These are phyloP conservation scores for Knoxia roxburghii DNA, from an alignment of 257 asterid species.

Conservation along the genomic window DNA sequence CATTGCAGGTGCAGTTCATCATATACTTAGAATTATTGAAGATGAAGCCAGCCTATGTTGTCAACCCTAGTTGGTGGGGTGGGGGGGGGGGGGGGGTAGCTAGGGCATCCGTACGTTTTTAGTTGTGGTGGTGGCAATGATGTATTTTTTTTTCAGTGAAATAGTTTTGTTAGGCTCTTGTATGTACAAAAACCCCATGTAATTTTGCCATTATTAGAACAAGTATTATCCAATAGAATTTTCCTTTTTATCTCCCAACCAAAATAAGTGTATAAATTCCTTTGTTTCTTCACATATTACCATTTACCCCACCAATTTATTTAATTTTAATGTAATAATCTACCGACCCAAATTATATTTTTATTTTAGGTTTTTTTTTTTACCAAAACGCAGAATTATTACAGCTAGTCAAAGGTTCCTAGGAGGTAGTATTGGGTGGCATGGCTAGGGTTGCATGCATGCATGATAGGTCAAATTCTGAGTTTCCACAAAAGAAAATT, in stretches of 20 bases:
- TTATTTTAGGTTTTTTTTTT: too few species aligned
- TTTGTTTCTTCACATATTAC: background rate
- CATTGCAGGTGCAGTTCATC: conserved; percentile 86
- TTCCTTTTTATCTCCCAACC: background rate
- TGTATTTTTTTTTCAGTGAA: conserved; percentile 8
- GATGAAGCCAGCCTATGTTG: conserved; percentile 64
- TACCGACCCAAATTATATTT: too few species aligned
- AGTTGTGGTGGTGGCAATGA: background rate
- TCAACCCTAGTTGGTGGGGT: conserved; percentile 34
- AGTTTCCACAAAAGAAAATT: background rate
- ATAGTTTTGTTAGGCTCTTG: conserved; percentile 9
- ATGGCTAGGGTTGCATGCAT: conserved; percentile 9
- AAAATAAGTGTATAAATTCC: conserved; percentile 4
- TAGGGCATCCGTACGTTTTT: conserved; percentile 4
- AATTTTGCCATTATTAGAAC: conserved; percentile 7
- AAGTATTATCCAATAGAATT: conserved; percentile 3
- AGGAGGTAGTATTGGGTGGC: background rate
- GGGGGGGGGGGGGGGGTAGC: background rate
- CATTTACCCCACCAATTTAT: too few species aligned
- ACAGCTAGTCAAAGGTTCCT: conserved; percentile 3
- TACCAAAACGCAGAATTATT: too few species aligned
- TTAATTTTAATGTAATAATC: too few species aligned
- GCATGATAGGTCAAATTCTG: conserved; percentile 12
- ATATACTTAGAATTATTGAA: conserved; percentile 88
- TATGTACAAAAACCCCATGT: conserved; percentile 16